Conservation (phyloP, 495 filamentous ascomycete species). For the Penicillium pancosmium region DNA sequence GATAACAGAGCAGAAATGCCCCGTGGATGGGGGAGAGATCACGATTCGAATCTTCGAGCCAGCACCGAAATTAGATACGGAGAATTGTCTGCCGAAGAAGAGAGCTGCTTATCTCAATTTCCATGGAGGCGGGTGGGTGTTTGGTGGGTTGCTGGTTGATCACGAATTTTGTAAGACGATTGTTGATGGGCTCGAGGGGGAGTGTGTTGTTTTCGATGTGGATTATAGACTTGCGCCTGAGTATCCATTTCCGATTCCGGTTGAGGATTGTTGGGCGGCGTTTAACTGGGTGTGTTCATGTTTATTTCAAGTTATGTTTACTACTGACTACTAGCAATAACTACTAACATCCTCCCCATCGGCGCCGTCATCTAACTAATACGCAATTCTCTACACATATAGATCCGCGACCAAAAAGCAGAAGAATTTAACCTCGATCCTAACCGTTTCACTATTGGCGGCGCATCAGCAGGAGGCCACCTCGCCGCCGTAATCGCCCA, state of each 20-base stretch:
- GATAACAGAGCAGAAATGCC: conserved; percentile 44
- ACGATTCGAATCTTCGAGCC: conserved; percentile 44
- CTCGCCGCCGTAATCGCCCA: conserved; percentile 40
- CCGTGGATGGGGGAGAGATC: conserved; percentile 40
- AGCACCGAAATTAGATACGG: conserved; percentile 23
- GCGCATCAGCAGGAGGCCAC: conserved; percentile 43
- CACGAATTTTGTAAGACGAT: conserved; percentile 43
- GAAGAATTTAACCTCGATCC: conserved; percentile 37
- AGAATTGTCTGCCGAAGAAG: conserved; percentile 32
- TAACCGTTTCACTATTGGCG: conserved; percentile 36
- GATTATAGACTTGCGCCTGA: conserved; percentile 45
- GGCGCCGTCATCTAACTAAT: background rate
- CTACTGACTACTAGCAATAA: no score
- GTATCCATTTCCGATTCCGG: conserved; percentile 35
- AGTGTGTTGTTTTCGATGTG: conserved; percentile 43
- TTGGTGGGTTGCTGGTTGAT: conserved; percentile 36
- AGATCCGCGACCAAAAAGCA: conserved; percentile 39
- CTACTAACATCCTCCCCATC: background rate
- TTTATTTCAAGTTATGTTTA: background rate
- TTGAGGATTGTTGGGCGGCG: conserved; percentile 44
- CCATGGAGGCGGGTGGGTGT: conserved; percentile 47
- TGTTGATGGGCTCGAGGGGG: conserved; percentile 38
- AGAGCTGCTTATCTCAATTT: conserved; percentile 44
- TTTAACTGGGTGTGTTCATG: conserved; percentile 40
- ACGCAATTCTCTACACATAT: background rate